Percentiles rank a stretch among this genome's conserved stretches.
These are phyloP conservation scores for Clonostachys rosea DNA, from an alignment of 2,329 filamentous ascomycete species.

Conservation along the genomic window DNA sequence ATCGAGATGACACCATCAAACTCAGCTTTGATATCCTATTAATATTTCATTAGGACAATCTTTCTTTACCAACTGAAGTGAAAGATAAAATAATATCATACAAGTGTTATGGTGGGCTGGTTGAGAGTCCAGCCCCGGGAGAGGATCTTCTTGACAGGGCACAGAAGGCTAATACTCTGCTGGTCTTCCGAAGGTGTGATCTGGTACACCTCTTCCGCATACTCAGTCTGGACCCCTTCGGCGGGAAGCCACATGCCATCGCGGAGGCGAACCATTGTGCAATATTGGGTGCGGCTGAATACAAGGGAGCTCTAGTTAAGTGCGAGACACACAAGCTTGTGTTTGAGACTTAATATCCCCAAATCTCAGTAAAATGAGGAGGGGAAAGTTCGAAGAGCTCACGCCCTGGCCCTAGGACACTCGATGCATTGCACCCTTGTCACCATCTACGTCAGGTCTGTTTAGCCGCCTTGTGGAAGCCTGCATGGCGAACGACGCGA, in stretches of 20 bases:
- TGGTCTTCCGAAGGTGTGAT: constrained; percentile 36
- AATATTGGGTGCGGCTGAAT: background rate
- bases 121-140: constrained; percentile 52
- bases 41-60: background rate
- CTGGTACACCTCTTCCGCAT: constrained; percentile 59
- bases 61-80: background rate
- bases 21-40: constrained; percentile 23
- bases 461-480: too few relatives aligned
- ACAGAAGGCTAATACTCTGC: constrained; percentile 47
- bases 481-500: too few relatives aligned
- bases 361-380: background rate
- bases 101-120: constrained; percentile 40
- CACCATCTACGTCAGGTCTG: too few relatives aligned
- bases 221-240: constrained; percentile 56
- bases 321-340: background rate
- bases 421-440: too few relatives aligned
- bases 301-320: background rate
- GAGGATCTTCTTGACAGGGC: constrained; percentile 48
- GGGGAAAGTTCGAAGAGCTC: too few relatives aligned
- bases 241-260: constrained; percentile 58
- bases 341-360: background rate
- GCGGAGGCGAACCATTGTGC: constrained; percentile 23
- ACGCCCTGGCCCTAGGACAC: too few relatives aligned
- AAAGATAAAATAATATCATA: background rate
- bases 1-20: constrained; percentile 32